These are phyloP conservation scores for Cicer pinnatifidum DNA, from an alignment of 306 rosid genomes.

Conservation along the genomic window DNA sequence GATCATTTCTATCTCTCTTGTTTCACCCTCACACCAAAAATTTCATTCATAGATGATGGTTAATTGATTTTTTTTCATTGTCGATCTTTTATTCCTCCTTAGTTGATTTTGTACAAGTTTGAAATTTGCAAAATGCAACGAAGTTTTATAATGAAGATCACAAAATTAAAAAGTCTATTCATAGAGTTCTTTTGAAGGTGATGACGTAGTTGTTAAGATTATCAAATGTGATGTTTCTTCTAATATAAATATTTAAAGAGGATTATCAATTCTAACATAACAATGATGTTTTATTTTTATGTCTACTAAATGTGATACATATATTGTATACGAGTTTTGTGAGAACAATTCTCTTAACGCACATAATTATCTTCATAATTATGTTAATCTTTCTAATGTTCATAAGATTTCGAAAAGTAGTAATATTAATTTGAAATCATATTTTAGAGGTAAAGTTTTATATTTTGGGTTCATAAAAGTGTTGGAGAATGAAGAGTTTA, in stretches of 20 bases:
- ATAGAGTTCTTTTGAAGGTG: conserved; percentile 64
- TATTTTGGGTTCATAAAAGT: conserved; percentile 68
- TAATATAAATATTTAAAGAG: conserved; percentile 68
- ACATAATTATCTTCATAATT: conserved; percentile 72
- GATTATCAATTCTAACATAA: conserved; percentile 68
- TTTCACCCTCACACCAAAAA: no score
- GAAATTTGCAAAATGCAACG: conserved; percentile 56
- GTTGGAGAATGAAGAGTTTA: conserved; percentile 49
- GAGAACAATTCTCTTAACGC: conserved; percentile 62
- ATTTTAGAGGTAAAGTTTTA: conserved; percentile 63
- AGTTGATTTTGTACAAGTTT: conserved; percentile 51
- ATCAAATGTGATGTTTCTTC: conserved; percentile 62
- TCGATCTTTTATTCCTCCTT: no score
- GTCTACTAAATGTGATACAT: conserved; percentile 58
- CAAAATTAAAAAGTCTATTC: conserved; percentile 63
- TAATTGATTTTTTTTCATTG: no score
- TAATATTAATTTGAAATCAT: conserved; percentile 63
- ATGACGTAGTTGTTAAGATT: conserved; percentile 72
- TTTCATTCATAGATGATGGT: no score
- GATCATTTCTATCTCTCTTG: no score
- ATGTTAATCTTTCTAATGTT: conserved; percentile 56
- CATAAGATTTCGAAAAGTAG: conserved; percentile 71
- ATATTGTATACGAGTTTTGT: conserved; percentile 75
- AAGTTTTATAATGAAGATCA: conserved; percentile 54
- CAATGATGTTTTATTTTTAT: conserved; percentile 74